phyloP scores from a whole-genome alignment of 1,139 yeast genomes.

The Arxiozyma heterogenica region DNA sequence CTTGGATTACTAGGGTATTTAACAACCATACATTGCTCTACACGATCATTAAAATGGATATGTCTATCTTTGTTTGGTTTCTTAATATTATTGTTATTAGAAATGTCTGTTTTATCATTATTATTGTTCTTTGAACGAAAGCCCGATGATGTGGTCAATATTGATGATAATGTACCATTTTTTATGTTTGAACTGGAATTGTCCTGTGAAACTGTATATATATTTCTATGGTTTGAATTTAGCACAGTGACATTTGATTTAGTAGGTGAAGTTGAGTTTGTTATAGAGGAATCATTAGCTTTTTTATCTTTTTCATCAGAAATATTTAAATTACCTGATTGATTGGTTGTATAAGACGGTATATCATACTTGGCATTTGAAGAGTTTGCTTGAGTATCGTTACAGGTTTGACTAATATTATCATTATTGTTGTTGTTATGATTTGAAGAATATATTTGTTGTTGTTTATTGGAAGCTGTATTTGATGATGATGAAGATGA shows the following conservation, averaged over 20 bases:
- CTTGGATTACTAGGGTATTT: slow-evolving; percentile 32
- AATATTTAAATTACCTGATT: neutral
- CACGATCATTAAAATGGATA: slow-evolving; percentile 87
- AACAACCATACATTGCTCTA: slow-evolving; percentile 81
- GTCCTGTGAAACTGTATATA: neutral
- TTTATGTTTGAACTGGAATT: neutral
- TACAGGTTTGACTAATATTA: neutral
- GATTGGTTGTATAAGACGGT: neutral
- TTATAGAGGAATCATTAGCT: neutral
- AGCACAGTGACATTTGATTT: neutral
- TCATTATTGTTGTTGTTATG: neutral
- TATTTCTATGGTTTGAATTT: slow-evolving; percentile 3
- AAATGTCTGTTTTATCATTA: slow-evolving; percentile 14
- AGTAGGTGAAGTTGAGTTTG: neutral
- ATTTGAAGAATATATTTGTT: neutral
- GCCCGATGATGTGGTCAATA: slow-evolving; percentile 12
- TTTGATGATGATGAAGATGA: slow-evolving; percentile 4
- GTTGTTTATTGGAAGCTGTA: neutral
- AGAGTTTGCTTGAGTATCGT: neutral
- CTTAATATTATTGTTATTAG: neutral
- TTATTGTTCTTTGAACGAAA: slow-evolving; percentile 11
- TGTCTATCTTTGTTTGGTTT: slow-evolving; percentile 36
- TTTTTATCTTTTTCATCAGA: neutral
- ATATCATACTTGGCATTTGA: neutral
- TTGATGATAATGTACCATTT: slow-evolving; percentile 8